Base-by-base conservation (phyloP, 2,329 filamentous ascomycete species). In the Ramularia endophylla region DNA sequence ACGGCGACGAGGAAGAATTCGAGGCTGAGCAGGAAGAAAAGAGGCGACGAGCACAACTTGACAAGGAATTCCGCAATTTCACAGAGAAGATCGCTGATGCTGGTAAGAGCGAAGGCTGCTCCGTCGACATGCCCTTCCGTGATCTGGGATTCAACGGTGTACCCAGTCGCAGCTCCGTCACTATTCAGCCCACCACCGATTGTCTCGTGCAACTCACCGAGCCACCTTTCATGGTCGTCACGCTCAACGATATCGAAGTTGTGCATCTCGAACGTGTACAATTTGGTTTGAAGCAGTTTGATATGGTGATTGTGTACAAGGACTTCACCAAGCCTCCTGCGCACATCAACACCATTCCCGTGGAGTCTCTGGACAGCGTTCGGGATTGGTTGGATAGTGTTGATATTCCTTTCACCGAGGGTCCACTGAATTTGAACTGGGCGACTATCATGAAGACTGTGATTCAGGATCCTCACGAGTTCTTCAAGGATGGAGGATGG, bases 391-490 rank as follows among this genome's bases (percentile, higher is more conserved):
- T 98, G 8, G 90, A 98, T 65, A 89, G 84, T 1, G 89, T 92
- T 35, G 90, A 98, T 60, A 94, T 98, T 59, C 83, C 92, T 13
- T 97, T 83, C 71, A 85, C 81, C 9, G 94, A 98, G 66, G 92
- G 92, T 43, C 92, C 90, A 1, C 80, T 98, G 54, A 98, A 98
- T 70, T 75, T 98, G 43, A 97, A 97, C 74, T 98, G 92, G 92
- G 85, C 86, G 8, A 95, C 89, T 12, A 98, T 98, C 61, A 98
- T 98, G 88, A 98, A 98, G 75, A 98, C 92, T 0, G 89, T 98
- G 18, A 90, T 85, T 15, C 82, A 85, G 27, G 89, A 98, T 61
- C 87, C 92, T 2, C 90, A 98, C 62, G 80, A 84, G 55, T 98
- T 98, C 78, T 98, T 95, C 65, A 79, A 76, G 3, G 90, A 97